These are phyloP conservation scores for Suillus subluteus DNA, from an alignment of 768 basidiomycete genomes.

Conservation along the genomic window DNA sequence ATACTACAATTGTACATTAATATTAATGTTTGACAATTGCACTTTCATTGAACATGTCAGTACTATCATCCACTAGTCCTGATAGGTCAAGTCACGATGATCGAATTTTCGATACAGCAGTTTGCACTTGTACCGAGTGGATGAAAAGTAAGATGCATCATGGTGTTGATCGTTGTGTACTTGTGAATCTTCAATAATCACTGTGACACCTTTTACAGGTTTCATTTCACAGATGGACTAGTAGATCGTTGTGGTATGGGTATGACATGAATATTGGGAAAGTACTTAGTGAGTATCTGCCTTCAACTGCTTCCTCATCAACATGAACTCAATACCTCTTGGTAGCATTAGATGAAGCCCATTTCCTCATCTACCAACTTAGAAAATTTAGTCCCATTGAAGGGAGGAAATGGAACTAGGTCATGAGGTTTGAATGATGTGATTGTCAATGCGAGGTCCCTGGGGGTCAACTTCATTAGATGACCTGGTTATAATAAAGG, in stretches of 20 bases:
- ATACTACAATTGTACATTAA: no score
- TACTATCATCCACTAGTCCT: no score
- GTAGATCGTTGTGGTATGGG: conserved; percentile 9
- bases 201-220: conserved; percentile 39
- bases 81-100: not conserved
- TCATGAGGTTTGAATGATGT: conserved; percentile 45
- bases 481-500: not conserved
- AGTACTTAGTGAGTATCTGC: not conserved
- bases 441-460: conserved; percentile 60
- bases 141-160: conserved; percentile 85
- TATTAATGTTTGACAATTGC: no score
- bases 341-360: conserved; percentile 55
- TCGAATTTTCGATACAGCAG: not conserved
- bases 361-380: conserved; percentile 75
- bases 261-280: conserved; percentile 4
- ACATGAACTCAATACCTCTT: not conserved
- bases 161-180: conserved; percentile 77
- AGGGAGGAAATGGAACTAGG: conserved; percentile 64
- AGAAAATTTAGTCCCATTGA: conserved; percentile 69
- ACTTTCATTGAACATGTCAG: no score
- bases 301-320: not conserved
- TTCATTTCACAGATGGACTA: conserved; percentile 4
- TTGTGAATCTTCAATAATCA: conserved; percentile 53
- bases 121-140: conserved; percentile 79
- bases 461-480: conserved; percentile 31